Base-by-base conservation (phyloP, 1,284 basidiomycete genomes). In the Anthracocystis panici-leucophaei region DNA sequence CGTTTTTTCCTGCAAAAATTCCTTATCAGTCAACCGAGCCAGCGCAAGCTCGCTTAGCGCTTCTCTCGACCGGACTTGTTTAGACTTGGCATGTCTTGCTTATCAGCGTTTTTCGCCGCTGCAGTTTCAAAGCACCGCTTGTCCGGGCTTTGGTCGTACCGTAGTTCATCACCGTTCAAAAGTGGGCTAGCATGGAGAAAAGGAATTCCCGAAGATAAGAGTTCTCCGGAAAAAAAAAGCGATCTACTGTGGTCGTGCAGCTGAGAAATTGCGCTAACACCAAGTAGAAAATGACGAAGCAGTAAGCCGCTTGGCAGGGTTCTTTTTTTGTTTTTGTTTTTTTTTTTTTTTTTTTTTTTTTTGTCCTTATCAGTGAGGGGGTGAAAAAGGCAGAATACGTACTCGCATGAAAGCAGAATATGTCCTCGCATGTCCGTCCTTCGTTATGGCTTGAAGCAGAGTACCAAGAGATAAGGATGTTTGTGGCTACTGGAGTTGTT, bases 11-110 rank as follows among this genome's bases (percentile, higher is more conserved):
- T 12, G 12, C 35, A 10, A 16, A 14, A 38, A 38, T 16, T 38
- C 18, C 63, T 53, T 57, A 53, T 65, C 55, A 50, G 51, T 58
- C 41, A 31, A 18, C 21, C 55, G 54, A 63, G 48, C 41, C 41
- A 31, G 7, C 25, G 20, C 20, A 21, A n/a, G 16, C 23, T 10
- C 25, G n/a, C 21, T 29, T 29, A 40, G 48, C 18, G 46, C 46
- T n/a, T 46, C 31, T 16, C 35, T 38, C 35, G 35, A 38, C 42
- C 33, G 40, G 27, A 31, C 12, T 29, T 29, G n/a, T 42, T 10
- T 21, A 14, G 6, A n/a, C 46, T 58, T 58, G 48, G 56, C 56
- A 49, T 57, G 31, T 20, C 29, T 7, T 49, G n/a, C 35, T 58
- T 51, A 58, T 58, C 57, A 59, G 57, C 57, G 57, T 51, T 10